Evolutionary conservation across 495 filamentous ascomycete species (phyloP).

Genomic region (Hyaloscypha variabilis): DNA sequence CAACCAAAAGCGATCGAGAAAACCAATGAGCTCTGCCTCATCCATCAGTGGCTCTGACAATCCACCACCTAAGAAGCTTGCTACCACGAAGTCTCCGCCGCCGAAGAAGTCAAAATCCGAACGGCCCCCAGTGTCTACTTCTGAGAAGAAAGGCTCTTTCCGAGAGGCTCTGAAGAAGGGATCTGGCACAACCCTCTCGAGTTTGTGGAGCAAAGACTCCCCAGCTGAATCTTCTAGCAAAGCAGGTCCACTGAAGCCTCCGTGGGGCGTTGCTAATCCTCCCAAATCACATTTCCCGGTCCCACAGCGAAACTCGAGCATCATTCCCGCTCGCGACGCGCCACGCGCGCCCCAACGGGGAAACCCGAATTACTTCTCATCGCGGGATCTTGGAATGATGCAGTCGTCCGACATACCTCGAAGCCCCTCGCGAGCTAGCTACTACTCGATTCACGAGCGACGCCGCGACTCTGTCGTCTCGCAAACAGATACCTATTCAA

Average conservation of each 20-base stretch:
- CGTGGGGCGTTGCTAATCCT: constrained; percentile 24
- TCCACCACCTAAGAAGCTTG: constrained; percentile 31
- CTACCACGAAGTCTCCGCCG: constrained; percentile 28
- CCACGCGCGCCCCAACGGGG: constrained; percentile 43
- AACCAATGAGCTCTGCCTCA: constrained; percentile 27
- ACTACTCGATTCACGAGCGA: constrained; percentile 54
- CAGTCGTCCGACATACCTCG: constrained; percentile 24
- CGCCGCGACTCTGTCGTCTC: constrained; percentile 60
- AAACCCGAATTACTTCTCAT: constrained; percentile 40
- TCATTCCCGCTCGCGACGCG: constrained; percentile 28
- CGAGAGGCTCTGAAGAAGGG: constrained; percentile 33
- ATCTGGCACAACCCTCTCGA: constrained; percentile 28
- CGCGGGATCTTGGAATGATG: constrained; percentile 32
- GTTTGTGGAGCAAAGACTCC: constrained; percentile 35
- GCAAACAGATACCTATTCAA: constrained; percentile 62
- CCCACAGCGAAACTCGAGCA: constrained; percentile 27
- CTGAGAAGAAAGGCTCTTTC: constrained; percentile 34
- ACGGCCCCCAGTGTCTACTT: constrained; percentile 6
- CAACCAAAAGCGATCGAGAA: constrained; percentile 45
- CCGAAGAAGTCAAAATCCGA: constrained; percentile 26
- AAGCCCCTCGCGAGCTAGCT: constrained; percentile 45
- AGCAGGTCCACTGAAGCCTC: constrained; percentile 14
- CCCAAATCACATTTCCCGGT: constrained; percentile 23
- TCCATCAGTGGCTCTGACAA: constrained; percentile 30
- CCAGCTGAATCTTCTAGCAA: constrained; percentile 10